Evolutionary conservation across 768 basidiomycete species (phyloP).

Genomic region (Tricholoma matsutake): DNA sequence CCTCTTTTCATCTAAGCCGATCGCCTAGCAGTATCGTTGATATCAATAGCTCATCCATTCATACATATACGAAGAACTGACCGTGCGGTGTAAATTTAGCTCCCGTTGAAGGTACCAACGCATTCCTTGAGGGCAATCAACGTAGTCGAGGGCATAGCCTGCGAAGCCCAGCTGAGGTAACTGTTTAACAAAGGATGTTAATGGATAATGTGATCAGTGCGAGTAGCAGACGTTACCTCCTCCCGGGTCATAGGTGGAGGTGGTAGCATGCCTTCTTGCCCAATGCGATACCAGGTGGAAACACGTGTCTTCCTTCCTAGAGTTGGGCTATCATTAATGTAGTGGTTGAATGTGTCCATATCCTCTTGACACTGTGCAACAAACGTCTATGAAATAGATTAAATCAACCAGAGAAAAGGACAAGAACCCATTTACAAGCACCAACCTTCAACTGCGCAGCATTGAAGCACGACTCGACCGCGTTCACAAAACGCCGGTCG

Average conservation of each 20-base stretch:
- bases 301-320: conserved; percentile 53
- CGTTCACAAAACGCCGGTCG: conserved; percentile 55
- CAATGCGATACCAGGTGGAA: conserved; percentile 64
- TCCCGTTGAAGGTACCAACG: conserved; percentile 65
- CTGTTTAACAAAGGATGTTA: conserved; percentile 33
- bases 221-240: conserved; percentile 41
- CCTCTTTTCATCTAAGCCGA: conserved; percentile 46
- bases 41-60: background rate
- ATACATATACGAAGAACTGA: conserved; percentile 31
- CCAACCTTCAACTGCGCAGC: conserved; percentile 60
- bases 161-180: conserved; percentile 65
- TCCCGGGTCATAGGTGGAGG: conserved; percentile 57
- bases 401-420: background rate
- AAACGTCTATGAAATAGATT: conserved; percentile 58
- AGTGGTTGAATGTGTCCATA: conserved; percentile 62
- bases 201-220: background rate
- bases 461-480: conserved; percentile 73
- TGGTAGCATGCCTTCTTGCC: conserved; percentile 30
- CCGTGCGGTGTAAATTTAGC: conserved; percentile 69
- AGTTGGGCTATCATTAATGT: conserved; percentile 62
- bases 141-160: conserved; percentile 77
- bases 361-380: conserved; percentile 84
- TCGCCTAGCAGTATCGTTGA: conserved; percentile 43
- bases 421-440: conserved; percentile 5
- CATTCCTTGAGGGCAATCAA: conserved; percentile 75